Evolutionary conservation across 2,329 filamentous ascomycete genomes (phyloP).

Genomic region (Lachnellula occidentalis): DNA sequence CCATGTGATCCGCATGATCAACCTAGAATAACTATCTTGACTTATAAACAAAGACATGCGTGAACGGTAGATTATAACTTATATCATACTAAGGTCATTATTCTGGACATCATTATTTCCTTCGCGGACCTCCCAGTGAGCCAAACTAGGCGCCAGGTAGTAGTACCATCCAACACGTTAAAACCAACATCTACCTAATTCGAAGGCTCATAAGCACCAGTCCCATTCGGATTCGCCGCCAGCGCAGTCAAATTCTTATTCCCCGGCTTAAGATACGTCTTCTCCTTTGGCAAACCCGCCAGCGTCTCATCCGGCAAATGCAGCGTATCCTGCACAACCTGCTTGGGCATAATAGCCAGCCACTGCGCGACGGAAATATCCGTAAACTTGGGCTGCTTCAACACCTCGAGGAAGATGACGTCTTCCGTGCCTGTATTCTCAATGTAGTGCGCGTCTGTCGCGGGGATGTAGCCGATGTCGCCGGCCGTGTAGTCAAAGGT

Average conservation of each 20-base stretch:
- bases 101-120: background rate
- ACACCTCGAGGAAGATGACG: conserved; percentile 53
- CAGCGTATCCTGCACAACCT: conserved; percentile 21
- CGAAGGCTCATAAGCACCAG: conserved; percentile 14
- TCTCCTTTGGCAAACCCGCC: conserved; percentile 36
- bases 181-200: background rate
- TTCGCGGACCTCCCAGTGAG: too few relatives aligned
- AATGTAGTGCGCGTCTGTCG: conserved; percentile 51
- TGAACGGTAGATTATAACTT: too few relatives aligned
- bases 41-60: too few relatives aligned
- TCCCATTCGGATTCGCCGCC: conserved; percentile 17
- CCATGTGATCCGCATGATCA: too few relatives aligned
- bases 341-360: conserved; percentile 40
- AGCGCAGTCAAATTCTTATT: conserved; percentile 28
- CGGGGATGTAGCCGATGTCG: conserved; percentile 54
- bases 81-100: background rate
- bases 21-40: too few relatives aligned
- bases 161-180: too few relatives aligned
- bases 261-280: conserved; percentile 39
- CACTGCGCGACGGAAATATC: conserved; percentile 54
- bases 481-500: conserved; percentile 34
- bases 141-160: too few relatives aligned
- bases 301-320: conserved; percentile 35
- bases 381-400: conserved; percentile 38
- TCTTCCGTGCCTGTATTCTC: conserved; percentile 56